Conservation (phyloP, 1,139 yeast species). For the Kluyveromyces sp. region DNA sequence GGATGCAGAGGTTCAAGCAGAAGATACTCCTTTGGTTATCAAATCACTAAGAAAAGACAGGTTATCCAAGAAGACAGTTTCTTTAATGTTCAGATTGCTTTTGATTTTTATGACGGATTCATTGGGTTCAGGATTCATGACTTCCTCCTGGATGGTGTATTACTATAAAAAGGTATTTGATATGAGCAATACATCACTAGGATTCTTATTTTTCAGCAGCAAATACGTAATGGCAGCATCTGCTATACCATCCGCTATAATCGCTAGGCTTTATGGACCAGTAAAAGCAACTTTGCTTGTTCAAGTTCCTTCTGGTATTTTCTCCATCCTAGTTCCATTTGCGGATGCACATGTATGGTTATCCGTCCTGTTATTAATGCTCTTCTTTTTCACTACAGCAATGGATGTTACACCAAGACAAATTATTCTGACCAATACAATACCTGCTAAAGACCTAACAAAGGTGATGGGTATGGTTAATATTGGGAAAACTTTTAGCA, state of each 20-base stretch:
- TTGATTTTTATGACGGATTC: constrained; percentile 68
- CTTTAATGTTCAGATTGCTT: constrained; percentile 31
- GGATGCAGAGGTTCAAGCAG: constrained; percentile 16
- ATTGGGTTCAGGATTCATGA: constrained; percentile 81
- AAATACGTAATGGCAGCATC: constrained; percentile 54
- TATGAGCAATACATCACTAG: constrained; percentile 32
- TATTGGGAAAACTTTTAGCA: constrained; percentile 75
- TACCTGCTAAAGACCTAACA: constrained; percentile 57
- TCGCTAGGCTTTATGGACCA: constrained; percentile 67
- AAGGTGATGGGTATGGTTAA: constrained; percentile 80
- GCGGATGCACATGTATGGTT: constrained; percentile 20
- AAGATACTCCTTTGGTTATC: constrained; percentile 19
- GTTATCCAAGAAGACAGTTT: constrained; percentile 25
- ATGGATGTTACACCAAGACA: constrained; percentile 94
- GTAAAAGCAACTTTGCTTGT: constrained; percentile 68
- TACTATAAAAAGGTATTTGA: constrained; percentile 42
- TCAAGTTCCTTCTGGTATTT: constrained; percentile 70
- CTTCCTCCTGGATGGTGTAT: constrained; percentile 80
- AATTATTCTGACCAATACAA: constrained; percentile 60
- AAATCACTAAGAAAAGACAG: constrained; percentile 3
- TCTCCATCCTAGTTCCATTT: constrained; percentile 51
- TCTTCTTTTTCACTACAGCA: constrained; percentile 42
- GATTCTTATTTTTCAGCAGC: constrained; percentile 52
- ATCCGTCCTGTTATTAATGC: constrained; percentile 23
- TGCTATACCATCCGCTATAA: constrained; percentile 54